A percentile compares a stretch with the other conserved stretches of the same genome.
phyloP scores from a whole-genome alignment of 1,139 yeast genomes.

The Hansenula lynferdii region DNA sequence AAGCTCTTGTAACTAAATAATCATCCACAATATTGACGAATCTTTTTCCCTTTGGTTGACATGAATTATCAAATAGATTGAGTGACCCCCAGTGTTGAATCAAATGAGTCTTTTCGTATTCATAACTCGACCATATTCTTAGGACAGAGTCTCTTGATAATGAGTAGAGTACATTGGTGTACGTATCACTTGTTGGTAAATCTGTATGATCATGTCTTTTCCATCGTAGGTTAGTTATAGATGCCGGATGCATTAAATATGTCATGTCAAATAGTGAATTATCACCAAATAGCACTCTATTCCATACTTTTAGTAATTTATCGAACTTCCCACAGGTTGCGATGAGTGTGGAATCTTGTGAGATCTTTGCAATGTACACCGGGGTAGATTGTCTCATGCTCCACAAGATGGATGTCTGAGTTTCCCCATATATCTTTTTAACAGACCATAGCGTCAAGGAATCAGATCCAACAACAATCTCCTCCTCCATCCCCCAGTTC shows the following conservation, averaged over 20 bases:
- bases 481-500: slow-evolving; percentile 66
- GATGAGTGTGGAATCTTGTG: slow-evolving; percentile 62
- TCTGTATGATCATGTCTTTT: slow-evolving; percentile 27
- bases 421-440: slow-evolving; percentile 40
- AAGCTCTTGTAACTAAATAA: slow-evolving; percentile 37
- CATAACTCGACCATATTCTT: slow-evolving; percentile 73
- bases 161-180: slow-evolving; percentile 20
- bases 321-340: slow-evolving; percentile 63
- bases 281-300: slow-evolving; percentile 66
- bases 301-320: slow-evolving; percentile 72
- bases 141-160: slow-evolving; percentile 36
- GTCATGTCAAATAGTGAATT: slow-evolving; percentile 67
- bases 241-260: slow-evolving; percentile 60
- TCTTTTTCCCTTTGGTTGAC: slow-evolving; percentile 23
- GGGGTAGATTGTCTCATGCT: slow-evolving; percentile 49
- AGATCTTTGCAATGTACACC: slow-evolving; percentile 46
- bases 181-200: slow-evolving; percentile 11
- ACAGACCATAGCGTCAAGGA: slow-evolving; percentile 51
- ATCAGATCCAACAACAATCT: slow-evolving; percentile 58
- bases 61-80: slow-evolving; percentile 32
- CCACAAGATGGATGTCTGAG: slow-evolving; percentile 46
- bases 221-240: slow-evolving; percentile 56
- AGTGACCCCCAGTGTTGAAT: slow-evolving; percentile 58
- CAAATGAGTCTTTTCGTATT: slow-evolving; percentile 50
- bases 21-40: slow-evolving; percentile 56